Percentiles rank a stretch among this genome's conserved stretches.
Conservation (phyloP, 2,329 filamentous ascomycete genomes). For the Chalara sp. region DNA sequence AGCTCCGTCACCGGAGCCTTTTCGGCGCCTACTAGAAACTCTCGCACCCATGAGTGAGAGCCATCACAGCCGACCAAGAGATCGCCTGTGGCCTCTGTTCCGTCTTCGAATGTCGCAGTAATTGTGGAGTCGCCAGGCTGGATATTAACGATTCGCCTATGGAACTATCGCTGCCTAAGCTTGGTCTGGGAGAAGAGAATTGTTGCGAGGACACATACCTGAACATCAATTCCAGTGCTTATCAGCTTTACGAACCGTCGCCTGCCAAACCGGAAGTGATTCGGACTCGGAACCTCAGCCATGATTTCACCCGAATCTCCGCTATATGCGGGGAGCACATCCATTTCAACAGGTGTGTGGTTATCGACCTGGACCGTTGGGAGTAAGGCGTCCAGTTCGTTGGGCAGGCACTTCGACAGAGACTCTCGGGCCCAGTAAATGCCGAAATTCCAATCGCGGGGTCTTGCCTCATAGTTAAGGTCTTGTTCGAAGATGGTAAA, state of each 20-base stretch:
- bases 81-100: slow-evolving; percentile 20
- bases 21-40: slow-evolving; percentile 26
- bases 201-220: slow-evolving; percentile 16
- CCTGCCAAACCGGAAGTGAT: slow-evolving; percentile 22
- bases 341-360: slow-evolving; percentile 16
- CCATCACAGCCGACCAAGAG: slow-evolving; percentile 31
- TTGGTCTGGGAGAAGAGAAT: too few relatives aligned
- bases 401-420: slow-evolving; percentile 23
- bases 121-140: slow-evolving; percentile 7
- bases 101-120: slow-evolving; percentile 28
- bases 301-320: slow-evolving; percentile 21
- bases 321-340: slow-evolving; percentile 21
- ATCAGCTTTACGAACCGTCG: slow-evolving; percentile 23
- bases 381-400: slow-evolving; percentile 17
- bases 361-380: slow-evolving; percentile 21
- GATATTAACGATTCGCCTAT: not conserved
- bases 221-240: slow-evolving; percentile 22
- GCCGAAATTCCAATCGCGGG: slow-evolving; percentile 28
- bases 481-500: slow-evolving; percentile 28
- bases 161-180: too few relatives aligned
- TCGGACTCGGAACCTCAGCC: slow-evolving; percentile 21
- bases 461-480: slow-evolving; percentile 17
- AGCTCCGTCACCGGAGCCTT: too few relatives aligned
- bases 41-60: slow-evolving; percentile 24
- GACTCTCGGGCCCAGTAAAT: slow-evolving; percentile 28